Conservation (phyloP, 1,284 basidiomycete species). For the Hemileia vastatrix region DNA sequence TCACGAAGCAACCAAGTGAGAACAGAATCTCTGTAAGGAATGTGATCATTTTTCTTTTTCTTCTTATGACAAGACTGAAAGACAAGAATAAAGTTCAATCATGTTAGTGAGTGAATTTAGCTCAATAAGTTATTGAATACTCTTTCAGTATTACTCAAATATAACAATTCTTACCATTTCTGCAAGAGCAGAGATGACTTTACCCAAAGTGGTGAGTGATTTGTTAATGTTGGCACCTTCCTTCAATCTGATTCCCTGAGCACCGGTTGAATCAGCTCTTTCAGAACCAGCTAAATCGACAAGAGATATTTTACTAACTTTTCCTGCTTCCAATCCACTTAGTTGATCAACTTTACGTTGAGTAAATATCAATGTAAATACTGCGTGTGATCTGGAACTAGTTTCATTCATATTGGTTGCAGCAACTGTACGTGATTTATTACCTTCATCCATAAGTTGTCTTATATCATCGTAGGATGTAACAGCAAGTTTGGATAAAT, state of each 20-base stretch:
- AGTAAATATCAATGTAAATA: constrained; percentile 76
- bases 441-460: constrained; percentile 38
- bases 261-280: constrained; percentile 87
- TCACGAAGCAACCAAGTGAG: constrained; percentile 55
- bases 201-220: constrained; percentile 81
- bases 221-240: constrained; percentile 99
- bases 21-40: constrained; percentile 21
- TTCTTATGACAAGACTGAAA: too few species aligned
- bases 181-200: constrained; percentile 91
- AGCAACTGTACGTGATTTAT: constrained; percentile 82
- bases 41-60: constrained; percentile 70
- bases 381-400: constrained; percentile 86
- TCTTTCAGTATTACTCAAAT: too few species aligned
- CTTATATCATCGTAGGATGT: constrained; percentile 33
- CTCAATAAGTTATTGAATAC: too few species aligned
- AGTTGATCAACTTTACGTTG: constrained; percentile 58
- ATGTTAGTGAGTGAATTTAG: too few species aligned
- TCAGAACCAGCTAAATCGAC: constrained; percentile 93
- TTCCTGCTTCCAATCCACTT: constrained; percentile 64
- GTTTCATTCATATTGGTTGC: constrained; percentile 96
- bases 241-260: constrained; percentile 75
- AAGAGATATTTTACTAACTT: too few species aligned
- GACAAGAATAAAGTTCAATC: too few species aligned
- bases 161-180: too few species aligned
- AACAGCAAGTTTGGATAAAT: constrained; percentile 38